Percentiles rank a stretch among this genome's conserved stretches.
Evolutionary conservation across 2,329 filamentous ascomycete species (phyloP).

Genomic region (Curvularia sp.): DNA sequence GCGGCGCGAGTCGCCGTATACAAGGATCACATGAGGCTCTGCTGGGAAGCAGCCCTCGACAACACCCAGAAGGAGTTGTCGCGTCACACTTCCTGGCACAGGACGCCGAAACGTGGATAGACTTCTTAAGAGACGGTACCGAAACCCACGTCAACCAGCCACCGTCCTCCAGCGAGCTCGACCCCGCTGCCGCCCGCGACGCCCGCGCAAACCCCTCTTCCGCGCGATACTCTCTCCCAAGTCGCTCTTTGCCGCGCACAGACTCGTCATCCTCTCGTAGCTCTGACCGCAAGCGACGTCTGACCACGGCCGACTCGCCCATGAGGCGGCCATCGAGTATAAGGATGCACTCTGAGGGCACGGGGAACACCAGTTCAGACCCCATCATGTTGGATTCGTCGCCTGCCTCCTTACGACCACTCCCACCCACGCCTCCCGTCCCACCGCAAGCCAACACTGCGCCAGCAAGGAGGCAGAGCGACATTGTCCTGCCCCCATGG

Average conservation of each 20-base stretch:
- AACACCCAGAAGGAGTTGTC: slow-evolving; percentile 32
- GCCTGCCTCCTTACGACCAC: slow-evolving; percentile 21
- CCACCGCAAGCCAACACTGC: slow-evolving; percentile 19
- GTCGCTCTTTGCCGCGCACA: slow-evolving; percentile 28
- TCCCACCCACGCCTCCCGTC: slow-evolving; percentile 22
- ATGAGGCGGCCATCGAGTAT: slow-evolving; percentile 40
- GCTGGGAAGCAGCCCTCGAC: slow-evolving; percentile 11
- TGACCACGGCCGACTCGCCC: slow-evolving; percentile 46
- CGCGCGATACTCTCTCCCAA: slow-evolving; percentile 30
- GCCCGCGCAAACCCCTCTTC: slow-evolving; percentile 18
- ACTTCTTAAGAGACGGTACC: slow-evolving; percentile 41
- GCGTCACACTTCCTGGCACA: slow-evolving; percentile 42
- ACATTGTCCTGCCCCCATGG: slow-evolving; percentile 75
- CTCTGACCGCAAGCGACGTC: slow-evolving; percentile 47
- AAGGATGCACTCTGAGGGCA: slow-evolving; percentile 28
- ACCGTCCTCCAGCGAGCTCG: slow-evolving; percentile 11
- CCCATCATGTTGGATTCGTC: slow-evolving; percentile 35
- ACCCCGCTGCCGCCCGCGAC: slow-evolving; percentile 15
- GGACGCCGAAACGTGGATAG: slow-evolving; percentile 47
- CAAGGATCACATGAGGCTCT: slow-evolving; percentile 11
- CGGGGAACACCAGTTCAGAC: slow-evolving; percentile 27
- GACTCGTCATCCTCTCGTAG: slow-evolving; percentile 31
- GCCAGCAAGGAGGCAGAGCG: slow-evolving; percentile 44
- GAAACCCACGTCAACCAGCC: slow-evolving; percentile 23
- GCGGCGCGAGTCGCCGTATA: slow-evolving; percentile 20